A percentile compares a stretch with the other conserved stretches of the same genome.
These are phyloP conservation scores for Saccharomyces hybrid DNA, from an alignment of 1,139 yeast genomes.

Conservation along the genomic window DNA sequence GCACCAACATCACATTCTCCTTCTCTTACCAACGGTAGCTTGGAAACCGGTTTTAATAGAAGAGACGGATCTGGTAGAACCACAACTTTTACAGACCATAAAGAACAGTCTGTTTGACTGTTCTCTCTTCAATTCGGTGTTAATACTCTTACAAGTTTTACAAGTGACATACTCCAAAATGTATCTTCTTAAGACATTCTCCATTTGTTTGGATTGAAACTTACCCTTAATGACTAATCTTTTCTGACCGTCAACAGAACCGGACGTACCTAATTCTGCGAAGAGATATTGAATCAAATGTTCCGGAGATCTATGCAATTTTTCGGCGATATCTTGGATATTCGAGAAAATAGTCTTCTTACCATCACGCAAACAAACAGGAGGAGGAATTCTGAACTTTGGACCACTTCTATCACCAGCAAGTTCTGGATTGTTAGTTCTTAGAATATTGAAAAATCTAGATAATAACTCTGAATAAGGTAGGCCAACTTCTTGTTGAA, in stretches of 20 bases:
- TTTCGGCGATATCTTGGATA: conserved; percentile 89
- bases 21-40: conserved; percentile 59
- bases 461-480: conserved; percentile 72
- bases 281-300: conserved; percentile 94
- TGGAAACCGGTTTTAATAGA: conserved; percentile 99
- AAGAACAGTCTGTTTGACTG: conserved; percentile 93
- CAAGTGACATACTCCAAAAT: conserved; percentile 96
- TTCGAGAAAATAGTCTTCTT: conserved; percentile 95
- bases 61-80: conserved; percentile 93
- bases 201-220: conserved; percentile 96
- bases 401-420: conserved; percentile 94
- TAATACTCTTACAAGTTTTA: conserved; percentile 97
- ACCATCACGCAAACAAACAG: conserved; percentile 95
- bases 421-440: conserved; percentile 92
- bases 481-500: conserved; percentile 47
- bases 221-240: conserved; percentile 96
- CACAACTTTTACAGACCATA: conserved; percentile 97
- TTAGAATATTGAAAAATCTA: conserved; percentile 78
- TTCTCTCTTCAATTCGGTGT: conserved; percentile 92
- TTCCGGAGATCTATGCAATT: conserved; percentile 93
- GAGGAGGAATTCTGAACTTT: conserved; percentile 96
- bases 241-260: conserved; percentile 96
- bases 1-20: conserved; percentile 26
- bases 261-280: conserved; percentile 99
- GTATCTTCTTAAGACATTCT: conserved; percentile 91